Evolutionary conservation across 2,329 filamentous ascomycete species (phyloP), one percentile per base, ranked within the genome.

Genomic region (Ophiostoma angusticollis): DNA sequence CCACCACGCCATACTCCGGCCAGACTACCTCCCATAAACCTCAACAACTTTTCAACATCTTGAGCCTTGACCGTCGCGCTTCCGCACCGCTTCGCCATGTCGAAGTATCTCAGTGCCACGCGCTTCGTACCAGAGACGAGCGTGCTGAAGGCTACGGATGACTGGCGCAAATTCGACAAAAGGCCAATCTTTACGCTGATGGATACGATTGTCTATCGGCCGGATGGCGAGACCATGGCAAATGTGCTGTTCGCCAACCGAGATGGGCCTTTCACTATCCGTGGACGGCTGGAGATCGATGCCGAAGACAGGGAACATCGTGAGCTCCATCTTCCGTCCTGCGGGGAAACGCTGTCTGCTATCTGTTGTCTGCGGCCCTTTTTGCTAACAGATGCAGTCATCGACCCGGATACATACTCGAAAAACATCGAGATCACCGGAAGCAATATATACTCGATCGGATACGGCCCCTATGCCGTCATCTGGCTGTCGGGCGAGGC

Each of bases 401-500:
- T 59, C 12, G 54, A 55, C 16, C 52, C 56, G 13, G 47, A 49
- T 9, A 45, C 51, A 22, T 56, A 51, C 33, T 47, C 52, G 2
- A 51, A 55, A n/a, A 52, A 60, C 31, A 64, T 82, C 44, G 70
- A 79, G 46, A 63, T 83, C 37, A 57, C 61, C n/a, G 58, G 65
- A 24, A 64, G 62, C 18, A 45, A 47, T 3, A 50, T 53, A 23
- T 75, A 71, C 49, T 71, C 75, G 11, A 72, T 79, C 23, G 70
- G 70, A 33, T 58, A 61, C 12, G 67, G 71, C 36, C 66, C 65
- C 0, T 61, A 64, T 14, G 64, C 72, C 4, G 63, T 71, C n/a
- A 61, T 82, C 22, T 85, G 80, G 80, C 74, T 78, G 1, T 63
- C 67, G 22, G 76, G 76, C 27, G 55, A 63, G 39, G 69, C 75